A percentile compares a stretch with the other conserved stretches of the same genome.
These are phyloP conservation scores for Aspergillus carbonarius DNA, from an alignment of 2,329 filamentous ascomycete species.

Conservation along the genomic window DNA sequence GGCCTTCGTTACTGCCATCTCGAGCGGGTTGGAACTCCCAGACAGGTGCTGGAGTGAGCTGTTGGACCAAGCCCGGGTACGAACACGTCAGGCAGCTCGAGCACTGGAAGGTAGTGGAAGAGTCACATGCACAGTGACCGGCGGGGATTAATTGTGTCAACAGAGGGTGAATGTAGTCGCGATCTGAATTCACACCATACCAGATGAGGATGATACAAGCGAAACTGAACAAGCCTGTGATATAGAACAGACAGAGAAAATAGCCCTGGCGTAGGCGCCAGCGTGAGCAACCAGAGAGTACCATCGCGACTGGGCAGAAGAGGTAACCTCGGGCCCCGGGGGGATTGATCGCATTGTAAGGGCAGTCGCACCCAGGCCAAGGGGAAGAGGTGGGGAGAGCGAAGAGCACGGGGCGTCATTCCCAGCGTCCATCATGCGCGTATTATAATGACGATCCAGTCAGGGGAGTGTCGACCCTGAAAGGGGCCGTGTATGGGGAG, in stretches of 20 bases:
- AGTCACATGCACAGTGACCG: conserved; percentile 39
- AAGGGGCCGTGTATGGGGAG: neutral
- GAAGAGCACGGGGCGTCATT: neutral
- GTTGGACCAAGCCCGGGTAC: conserved; percentile 3
- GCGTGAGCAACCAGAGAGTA: conserved; percentile 19
- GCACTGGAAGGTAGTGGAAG: conserved; percentile 41
- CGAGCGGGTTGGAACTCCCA: conserved; percentile 36
- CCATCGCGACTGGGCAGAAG: conserved; percentile 19
- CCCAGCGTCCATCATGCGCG: neutral
- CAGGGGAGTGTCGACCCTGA: neutral
- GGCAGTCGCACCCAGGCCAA: neutral
- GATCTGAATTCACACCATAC: conserved; percentile 39
- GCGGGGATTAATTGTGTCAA: conserved; percentile 41
- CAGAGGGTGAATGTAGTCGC: conserved; percentile 36
- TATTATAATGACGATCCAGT: neutral
- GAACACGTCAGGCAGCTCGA: conserved; percentile 34
- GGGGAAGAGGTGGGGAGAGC: neutral
- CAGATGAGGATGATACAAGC: conserved; percentile 26
- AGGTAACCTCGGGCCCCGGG: neutral
- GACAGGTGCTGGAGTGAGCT: conserved; percentile 9
- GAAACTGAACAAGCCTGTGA: conserved; percentile 21
- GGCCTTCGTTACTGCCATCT: conserved; percentile 32
- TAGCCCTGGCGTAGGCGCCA: conserved; percentile 23
- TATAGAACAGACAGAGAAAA: conserved; percentile 20
- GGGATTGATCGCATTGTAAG: conserved; percentile 12